Evolutionary conservation across 202 grass and related monocot species (phyloP).

Genomic region (Digitaria exilis): DNA sequence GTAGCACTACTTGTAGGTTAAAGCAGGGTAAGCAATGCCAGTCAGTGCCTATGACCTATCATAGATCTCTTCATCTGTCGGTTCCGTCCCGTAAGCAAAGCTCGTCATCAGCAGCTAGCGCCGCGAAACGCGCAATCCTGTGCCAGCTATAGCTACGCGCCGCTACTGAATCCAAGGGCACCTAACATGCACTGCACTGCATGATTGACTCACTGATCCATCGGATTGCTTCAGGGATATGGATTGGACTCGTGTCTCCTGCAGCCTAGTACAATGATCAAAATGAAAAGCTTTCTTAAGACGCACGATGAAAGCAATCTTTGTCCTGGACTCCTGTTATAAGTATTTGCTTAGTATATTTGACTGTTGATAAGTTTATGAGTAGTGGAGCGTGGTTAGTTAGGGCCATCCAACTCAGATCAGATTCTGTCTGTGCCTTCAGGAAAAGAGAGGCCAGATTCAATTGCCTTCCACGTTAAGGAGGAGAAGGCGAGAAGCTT

Average conservation of each 20-base stretch:
- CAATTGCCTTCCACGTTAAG: constrained; percentile 51
- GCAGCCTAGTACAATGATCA: too few species aligned
- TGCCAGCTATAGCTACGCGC: constrained; percentile 22
- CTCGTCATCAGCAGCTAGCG: background rate
- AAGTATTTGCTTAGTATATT: background rate
- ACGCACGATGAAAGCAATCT: constrained; percentile 3
- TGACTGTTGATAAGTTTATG: background rate
- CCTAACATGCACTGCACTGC: constrained; percentile 21
- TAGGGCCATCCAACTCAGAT: background rate
- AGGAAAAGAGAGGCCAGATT: background rate
- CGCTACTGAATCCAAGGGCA: constrained; percentile 25
- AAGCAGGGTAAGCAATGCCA: too few species aligned
- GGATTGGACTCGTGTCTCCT: constrained; percentile 29
- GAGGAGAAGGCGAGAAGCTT: constrained; percentile 33
- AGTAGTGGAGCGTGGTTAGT: constrained; percentile 5
- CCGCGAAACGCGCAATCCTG: background rate
- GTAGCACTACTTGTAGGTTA: too few species aligned
- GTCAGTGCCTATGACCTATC: constrained; percentile 14
- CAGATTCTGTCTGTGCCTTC: background rate
- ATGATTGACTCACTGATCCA: background rate
- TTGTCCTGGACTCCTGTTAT: background rate
- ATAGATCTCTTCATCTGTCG: background rate
- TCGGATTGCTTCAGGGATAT: constrained; percentile 4
- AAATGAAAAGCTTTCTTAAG: background rate
- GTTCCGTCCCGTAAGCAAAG: background rate